Evolutionary conservation across 768 basidiomycete species (phyloP).

Genomic region (Russula earlei): DNA sequence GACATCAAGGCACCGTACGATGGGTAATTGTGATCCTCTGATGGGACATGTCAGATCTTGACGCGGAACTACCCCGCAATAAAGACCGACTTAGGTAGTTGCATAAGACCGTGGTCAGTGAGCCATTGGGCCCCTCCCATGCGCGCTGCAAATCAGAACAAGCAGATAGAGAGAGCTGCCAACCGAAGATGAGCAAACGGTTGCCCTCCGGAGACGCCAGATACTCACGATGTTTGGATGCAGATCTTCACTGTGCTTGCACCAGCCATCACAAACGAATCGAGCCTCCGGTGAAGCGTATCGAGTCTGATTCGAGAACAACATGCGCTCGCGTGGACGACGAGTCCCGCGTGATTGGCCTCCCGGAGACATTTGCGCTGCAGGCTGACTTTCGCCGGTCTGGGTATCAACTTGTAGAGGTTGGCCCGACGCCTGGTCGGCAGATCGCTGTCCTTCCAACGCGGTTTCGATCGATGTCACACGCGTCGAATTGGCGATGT

Average conservation of each 20-base stretch:
- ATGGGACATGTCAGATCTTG: background rate
- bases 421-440: background rate
- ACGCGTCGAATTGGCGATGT: background rate
- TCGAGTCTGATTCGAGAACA: conserved; percentile 1
- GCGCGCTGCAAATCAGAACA: conserved; percentile 22
- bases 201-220: background rate
- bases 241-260: background rate
- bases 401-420: background rate
- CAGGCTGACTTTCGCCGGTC: background rate
- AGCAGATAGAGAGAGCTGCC: conserved; percentile 19
- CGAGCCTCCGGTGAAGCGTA: conserved; percentile 18
- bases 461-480: background rate
- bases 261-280: conserved; percentile 20
- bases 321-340: background rate
- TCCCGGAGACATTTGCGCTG: background rate
- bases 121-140: conserved; percentile 21
- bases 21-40: background rate
- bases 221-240: conserved; percentile 12
- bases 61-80: background rate
- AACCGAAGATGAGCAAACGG: background rate
- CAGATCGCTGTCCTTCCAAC: background rate
- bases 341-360: background rate
- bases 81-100: conserved; percentile 11
- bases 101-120: conserved; percentile 19
- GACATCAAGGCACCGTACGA: conserved; percentile 9